Evolutionary conservation across 306 rosid species (phyloP).

Genomic region (Glycine latifolia): DNA sequence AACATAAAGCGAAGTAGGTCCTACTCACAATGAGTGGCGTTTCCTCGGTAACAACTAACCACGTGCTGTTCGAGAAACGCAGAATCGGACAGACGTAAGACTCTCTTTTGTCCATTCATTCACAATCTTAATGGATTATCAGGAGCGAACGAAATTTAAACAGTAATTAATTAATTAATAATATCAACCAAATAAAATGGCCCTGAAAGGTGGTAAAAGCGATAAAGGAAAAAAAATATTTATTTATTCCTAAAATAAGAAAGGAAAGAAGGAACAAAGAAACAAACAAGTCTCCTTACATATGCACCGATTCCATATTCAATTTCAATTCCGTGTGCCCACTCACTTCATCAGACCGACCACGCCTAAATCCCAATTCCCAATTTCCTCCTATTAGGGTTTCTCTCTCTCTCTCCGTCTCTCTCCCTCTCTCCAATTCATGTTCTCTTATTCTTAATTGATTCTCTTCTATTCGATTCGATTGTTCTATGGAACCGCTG

Average conservation of each 20-base stretch:
- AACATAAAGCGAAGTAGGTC: slow-evolving; percentile 53
- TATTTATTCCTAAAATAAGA: not conserved
- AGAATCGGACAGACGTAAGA: slow-evolving; percentile 49
- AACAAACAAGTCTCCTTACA: slow-evolving; percentile 52
- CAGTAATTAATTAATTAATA: not conserved
- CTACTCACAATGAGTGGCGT: slow-evolving; percentile 49
- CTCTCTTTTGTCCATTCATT: slow-evolving; percentile 64
- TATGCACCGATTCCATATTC: slow-evolving; percentile 55
- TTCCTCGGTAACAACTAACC: slow-evolving; percentile 65
- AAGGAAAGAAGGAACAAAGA: slow-evolving; percentile 22
- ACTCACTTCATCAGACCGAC: slow-evolving; percentile 51
- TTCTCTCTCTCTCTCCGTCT: slow-evolving; percentile 31
- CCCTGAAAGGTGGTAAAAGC: slow-evolving; percentile 17
- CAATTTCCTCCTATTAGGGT: slow-evolving; percentile 60
- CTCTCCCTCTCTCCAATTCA: not conserved
- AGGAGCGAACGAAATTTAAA: not conserved
- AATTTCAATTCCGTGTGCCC: slow-evolving; percentile 52
- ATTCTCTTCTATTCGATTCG: slow-evolving; percentile 27
- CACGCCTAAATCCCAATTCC: slow-evolving; percentile 42
- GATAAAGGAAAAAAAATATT: not conserved
- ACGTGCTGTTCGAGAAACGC: slow-evolving; percentile 73
- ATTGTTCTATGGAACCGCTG: slow-evolving; percentile 35
- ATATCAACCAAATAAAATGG: not conserved
- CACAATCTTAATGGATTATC: not conserved
- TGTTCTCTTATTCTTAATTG: not conserved